Evolutionary conservation across 2,329 filamentous ascomycete species (phyloP), one percentile per base, ranked within the genome.

Genomic region (Fusarium neocosmosporiellum): DNA sequence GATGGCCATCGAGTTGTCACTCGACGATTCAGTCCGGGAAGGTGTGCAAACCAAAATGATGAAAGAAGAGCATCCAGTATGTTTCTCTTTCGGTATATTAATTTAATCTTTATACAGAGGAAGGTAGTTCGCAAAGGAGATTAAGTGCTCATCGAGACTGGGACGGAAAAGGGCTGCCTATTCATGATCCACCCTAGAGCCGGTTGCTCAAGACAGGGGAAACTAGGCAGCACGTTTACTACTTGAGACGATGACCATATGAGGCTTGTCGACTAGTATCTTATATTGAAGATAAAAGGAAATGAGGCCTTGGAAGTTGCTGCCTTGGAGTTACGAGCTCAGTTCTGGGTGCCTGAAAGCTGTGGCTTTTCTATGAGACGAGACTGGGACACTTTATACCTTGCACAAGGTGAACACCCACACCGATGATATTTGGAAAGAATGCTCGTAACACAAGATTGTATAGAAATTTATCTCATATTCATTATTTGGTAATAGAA

Each of bases 211-310:
- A 50, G 61, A 59, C 5, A 46, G 10, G 57, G 22, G 39, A 24
- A 53, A 46, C 9, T 16, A 69, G 70, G 70, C 70, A 67, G 46
- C 63, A 73, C 13, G 18, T 14, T 48, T 37, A 20, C 4, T 10
- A 29, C 33, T 18, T 55, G 18, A 50, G 27, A 50, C 13, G n/a
- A 50, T n/a, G 6, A 1, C 27, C 10, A n/a, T 8, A 31, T n/a
- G 3, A 31, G 18, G 2, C 5, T n/a, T 48, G 18, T 18, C 16
- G 16, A 29, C 9, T 29, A 31, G 11, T 50, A 14, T 8, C 1
- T 5, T 8, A 14, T 14, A 31, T 31, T 31, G 1, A 10, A 0
- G 1, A 50, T 20, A 0, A 31, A 50, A 20, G 10, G 11, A n/a
- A 31, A 50, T 48, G 24, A 31, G 7, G 6, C 1, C 10, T 31